phyloP scores from a whole-genome alignment of 202 grass and related monocot genomes.

The Elaeis oleifera region DNA sequence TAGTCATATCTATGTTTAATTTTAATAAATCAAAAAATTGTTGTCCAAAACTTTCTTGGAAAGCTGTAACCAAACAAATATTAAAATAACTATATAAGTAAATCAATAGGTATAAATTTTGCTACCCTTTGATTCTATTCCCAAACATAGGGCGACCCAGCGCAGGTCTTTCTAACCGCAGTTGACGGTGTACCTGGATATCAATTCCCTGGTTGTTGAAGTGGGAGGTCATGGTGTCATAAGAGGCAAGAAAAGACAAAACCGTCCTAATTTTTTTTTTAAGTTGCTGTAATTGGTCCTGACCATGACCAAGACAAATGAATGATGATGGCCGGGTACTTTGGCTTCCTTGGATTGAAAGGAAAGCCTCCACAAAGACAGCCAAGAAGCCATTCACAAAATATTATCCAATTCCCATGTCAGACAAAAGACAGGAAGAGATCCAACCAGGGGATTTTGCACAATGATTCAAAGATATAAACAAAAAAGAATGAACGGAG shows the following conservation, averaged over 20 bases:
- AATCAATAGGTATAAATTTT: too few species aligned
- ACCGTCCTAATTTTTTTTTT: background rate
- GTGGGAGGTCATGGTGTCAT: background rate
- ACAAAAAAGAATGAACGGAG: background rate
- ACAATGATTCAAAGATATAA: background rate
- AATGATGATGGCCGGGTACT: conserved; percentile 10
- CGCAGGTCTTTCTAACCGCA: too few species aligned
- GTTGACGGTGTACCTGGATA: too few species aligned
- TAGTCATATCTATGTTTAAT: too few species aligned
- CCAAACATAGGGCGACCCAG: too few species aligned
- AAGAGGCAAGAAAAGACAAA: background rate
- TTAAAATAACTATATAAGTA: too few species aligned
- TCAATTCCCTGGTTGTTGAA: too few species aligned
- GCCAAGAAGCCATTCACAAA: background rate
- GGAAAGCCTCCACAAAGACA: background rate
- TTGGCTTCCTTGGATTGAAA: conserved; percentile 8
- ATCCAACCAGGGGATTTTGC: background rate
- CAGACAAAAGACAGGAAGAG: background rate
- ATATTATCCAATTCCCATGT: conserved; percentile 1
- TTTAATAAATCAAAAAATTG: too few species aligned
- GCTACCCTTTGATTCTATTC: too few species aligned
- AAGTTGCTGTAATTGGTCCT: background rate
- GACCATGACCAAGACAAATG: background rate
- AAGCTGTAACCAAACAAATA: too few species aligned
- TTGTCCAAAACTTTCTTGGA: too few species aligned